Conservation (phyloP, 768 basidiomycete genomes). For the Symmetrospora coprosmae region DNA sequence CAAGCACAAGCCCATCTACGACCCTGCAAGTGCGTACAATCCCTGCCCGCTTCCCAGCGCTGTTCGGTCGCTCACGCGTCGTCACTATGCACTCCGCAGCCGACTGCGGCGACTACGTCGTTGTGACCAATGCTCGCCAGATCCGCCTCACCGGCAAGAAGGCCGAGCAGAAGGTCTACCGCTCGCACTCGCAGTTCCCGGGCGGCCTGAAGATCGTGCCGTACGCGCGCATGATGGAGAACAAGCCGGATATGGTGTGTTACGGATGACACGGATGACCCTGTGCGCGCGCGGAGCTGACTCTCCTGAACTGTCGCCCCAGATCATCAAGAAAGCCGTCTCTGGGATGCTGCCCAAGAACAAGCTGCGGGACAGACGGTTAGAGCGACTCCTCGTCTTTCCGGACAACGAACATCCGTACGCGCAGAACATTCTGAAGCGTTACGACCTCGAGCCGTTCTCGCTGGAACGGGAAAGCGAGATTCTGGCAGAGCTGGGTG, state of each 20-base stretch:
- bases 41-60: neutral
- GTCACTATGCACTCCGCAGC: constrained; percentile 42
- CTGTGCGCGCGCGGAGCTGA: neutral
- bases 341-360: constrained; percentile 99
- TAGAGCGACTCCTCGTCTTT: constrained; percentile 80
- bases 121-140: constrained; percentile 75
- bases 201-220: constrained; percentile 85
- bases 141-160: constrained; percentile 82
- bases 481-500: neutral
- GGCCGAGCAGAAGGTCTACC: constrained; percentile 67
- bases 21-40: constrained; percentile 58
- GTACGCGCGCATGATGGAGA: constrained; percentile 66
- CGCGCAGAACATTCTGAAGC: constrained; percentile 56
- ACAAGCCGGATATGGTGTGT: constrained; percentile 70
- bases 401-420: constrained; percentile 54
- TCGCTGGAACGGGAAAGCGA: neutral
- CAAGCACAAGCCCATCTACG: constrained; percentile 95
- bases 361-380: constrained; percentile 71
- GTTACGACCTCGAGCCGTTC: constrained; percentile 20
- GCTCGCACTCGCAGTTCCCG: constrained; percentile 80
- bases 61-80: neutral
- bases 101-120: constrained; percentile 94
- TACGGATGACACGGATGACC: neutral
- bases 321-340: constrained; percentile 93
- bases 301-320: neutral